Evolutionary conservation across 176 grass and related monocot species (phyloP).

Genomic region (Oryza glaberrima): DNA sequence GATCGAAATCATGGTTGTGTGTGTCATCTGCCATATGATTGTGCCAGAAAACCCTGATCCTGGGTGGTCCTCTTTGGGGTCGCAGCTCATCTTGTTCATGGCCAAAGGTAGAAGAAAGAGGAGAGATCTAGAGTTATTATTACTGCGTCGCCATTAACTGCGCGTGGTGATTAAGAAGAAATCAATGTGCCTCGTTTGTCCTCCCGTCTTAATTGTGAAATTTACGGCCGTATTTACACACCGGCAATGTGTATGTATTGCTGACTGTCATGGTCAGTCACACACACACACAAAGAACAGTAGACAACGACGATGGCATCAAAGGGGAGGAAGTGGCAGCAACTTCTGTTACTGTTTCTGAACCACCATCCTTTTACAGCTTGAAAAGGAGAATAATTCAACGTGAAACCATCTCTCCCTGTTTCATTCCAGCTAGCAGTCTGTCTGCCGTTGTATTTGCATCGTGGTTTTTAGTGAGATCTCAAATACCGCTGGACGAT

Average conservation of each 20-base stretch:
- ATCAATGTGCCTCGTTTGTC: background rate
- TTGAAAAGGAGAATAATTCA: background rate
- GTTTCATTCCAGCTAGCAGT: background rate
- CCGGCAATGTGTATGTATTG: background rate
- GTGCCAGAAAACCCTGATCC: background rate
- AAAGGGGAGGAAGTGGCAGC: background rate
- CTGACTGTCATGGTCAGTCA: background rate
- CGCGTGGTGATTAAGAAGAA: background rate
- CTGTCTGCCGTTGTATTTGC: slow-evolving; percentile 12
- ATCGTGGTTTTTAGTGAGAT: background rate
- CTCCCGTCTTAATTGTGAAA: background rate
- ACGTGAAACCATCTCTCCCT: background rate
- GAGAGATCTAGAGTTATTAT: slow-evolving; percentile 15
- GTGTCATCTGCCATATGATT: background rate
- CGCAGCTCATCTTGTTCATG: slow-evolving; percentile 7
- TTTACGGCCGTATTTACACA: background rate
- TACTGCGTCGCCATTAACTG: slow-evolving; percentile 2
- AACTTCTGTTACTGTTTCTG: background rate
- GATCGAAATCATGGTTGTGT: background rate
- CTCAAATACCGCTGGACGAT: background rate
- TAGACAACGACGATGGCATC: too few species aligned
- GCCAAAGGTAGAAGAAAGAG: background rate
- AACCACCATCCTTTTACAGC: background rate
- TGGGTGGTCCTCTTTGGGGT: background rate
- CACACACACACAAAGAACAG: background rate